Percentiles rank a stretch among this genome's conserved stretches.
Conservation (phyloP, 1,139 yeast genomes). For the Barnettozyma hawaiiensis region DNA sequence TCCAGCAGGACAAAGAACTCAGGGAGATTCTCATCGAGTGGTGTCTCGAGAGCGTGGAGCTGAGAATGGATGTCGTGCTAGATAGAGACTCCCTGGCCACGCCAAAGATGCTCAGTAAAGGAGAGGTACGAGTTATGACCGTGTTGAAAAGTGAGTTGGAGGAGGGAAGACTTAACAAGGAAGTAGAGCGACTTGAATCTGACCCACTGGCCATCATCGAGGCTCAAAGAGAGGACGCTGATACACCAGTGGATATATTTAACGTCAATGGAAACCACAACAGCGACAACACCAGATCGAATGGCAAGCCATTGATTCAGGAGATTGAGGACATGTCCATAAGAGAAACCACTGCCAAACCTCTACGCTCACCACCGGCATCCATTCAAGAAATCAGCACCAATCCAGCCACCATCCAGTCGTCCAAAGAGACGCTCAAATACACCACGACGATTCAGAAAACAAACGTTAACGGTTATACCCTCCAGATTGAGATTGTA, state of each 20-base stretch:
- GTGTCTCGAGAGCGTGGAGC: constrained; percentile 63
- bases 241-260: constrained; percentile 15
- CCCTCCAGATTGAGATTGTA: constrained; percentile 21
- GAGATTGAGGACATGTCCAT: constrained; percentile 24
- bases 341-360: neutral
- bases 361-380: no score
- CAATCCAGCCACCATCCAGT: neutral
- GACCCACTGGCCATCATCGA: constrained; percentile 19
- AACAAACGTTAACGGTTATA: constrained; percentile 18
- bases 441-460: constrained; percentile 20
- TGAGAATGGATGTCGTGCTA: constrained; percentile 39
- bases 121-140: constrained; percentile 30
- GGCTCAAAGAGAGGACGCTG: constrained; percentile 14
- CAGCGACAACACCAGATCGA: neutral
- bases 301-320: constrained; percentile 21
- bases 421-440: constrained; percentile 10
- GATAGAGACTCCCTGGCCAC: constrained; percentile 35
- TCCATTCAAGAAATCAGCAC: neutral
- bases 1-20: constrained; percentile 42
- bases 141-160: constrained; percentile 18
- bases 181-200: constrained; percentile 9
- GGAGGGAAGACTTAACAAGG: constrained; percentile 11
- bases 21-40: constrained; percentile 35
- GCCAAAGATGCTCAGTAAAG: constrained; percentile 63
- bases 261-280: constrained; percentile 6